Conservation (phyloP, 169 alveolate genomes). For the Eimeria acervulina region DNA sequence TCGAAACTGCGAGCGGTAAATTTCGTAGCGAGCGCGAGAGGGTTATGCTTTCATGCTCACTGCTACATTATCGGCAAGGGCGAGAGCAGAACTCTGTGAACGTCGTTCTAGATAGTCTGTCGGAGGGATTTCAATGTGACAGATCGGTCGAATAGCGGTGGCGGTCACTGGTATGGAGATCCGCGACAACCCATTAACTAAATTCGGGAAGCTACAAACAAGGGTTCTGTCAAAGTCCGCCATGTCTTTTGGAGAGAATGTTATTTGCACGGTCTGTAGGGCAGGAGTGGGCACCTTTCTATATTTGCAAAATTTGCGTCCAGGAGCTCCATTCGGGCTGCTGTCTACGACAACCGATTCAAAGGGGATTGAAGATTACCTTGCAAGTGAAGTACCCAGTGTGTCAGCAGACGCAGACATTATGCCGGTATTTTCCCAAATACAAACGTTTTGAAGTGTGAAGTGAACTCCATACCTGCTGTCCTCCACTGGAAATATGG, state of each 20-base stretch:
- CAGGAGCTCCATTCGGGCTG: neutral
- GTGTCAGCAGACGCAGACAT: neutral
- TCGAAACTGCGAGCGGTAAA: neutral
- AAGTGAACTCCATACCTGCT: conserved; percentile 25
- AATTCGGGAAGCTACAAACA: conserved; percentile 73
- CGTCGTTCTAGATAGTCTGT: conserved; percentile 80
- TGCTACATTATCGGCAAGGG: conserved; percentile 39
- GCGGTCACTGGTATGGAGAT: conserved; percentile 70
- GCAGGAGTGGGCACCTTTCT: neutral
- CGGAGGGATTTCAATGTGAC: conserved; percentile 94
- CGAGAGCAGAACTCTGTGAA: conserved; percentile 22
- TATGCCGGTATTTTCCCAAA: neutral
- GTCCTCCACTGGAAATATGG: conserved; percentile 57
- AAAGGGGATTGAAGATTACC: neutral
- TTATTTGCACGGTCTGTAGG: conserved; percentile 67
- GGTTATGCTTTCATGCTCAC: conserved; percentile 10
- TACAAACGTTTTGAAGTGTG: neutral
- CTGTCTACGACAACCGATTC: neutral
- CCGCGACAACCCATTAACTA: conserved; percentile 76
- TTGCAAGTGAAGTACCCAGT: neutral
- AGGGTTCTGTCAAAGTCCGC: conserved; percentile 79
- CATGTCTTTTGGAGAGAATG: conserved; percentile 86
- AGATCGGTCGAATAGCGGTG: conserved; percentile 92
- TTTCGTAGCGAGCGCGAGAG: neutral
- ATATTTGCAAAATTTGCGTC: neutral